Base-by-base conservation (phyloP, 345 rosid species). In the Pugionium dolabratum region DNA sequence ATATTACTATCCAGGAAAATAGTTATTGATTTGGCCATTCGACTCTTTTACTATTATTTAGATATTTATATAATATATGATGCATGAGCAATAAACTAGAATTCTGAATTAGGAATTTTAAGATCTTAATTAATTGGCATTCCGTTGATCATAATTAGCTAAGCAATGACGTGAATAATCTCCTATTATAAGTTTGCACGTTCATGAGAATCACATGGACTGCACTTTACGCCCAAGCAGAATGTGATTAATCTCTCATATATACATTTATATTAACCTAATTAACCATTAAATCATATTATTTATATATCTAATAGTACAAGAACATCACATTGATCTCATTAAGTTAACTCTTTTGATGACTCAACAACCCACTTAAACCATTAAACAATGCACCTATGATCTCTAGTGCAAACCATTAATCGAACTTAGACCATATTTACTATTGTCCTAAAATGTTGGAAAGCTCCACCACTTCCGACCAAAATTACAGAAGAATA, bases 141-240 rank as follows among this genome's bases (percentile, higher is more conserved):
- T 26, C 6, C 8, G 3, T 55, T 55, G 48, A 39, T 10, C 5
- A 26, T 57, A 64, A 57, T 36, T 35, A 56, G 40, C 54, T 65
- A 72, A 51, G 42, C 55, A 65, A 30, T 50, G 48, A 25, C 61
- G 41, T 51, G 35, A 65, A 34, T 35, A 32, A 29, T 42, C 6
- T 64, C 9, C 37, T n/a, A 26, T 9, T 33, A 28, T 34, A 5
- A 3, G 7, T 57, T 28, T 42, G 4, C 34, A 9, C 46, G 28
- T 57, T 64, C 76, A 65, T 41, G 61, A 72, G 76, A 72, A 43
- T 64, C 54, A 58, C 76, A 72, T 64, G 66, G 9, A 27, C 39
- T 47, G 8, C 54, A 64, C 54, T 48, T 50, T 53, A 64, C 53
- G 59, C 29, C 54, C 18, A 18, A 34, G 41, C 54, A 56, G 34